These are phyloP conservation scores for Vaccinium macrocarpon DNA, from an alignment of 148 eudicot genomes.

Conservation along the genomic window DNA sequence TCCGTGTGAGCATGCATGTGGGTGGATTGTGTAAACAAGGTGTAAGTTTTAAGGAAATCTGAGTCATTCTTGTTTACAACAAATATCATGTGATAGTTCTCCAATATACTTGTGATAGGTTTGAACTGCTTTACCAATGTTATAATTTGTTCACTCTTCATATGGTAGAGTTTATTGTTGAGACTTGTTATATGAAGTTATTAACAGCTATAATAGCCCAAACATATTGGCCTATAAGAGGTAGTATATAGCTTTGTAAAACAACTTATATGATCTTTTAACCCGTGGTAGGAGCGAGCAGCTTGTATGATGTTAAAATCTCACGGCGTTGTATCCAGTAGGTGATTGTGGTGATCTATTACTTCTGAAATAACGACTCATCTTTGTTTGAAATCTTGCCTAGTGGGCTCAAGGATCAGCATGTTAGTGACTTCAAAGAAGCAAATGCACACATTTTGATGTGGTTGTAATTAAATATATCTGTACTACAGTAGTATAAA, in stretches of 20 bases:
- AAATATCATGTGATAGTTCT: neutral
- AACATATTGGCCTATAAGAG: neutral
- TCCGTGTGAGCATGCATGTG: neutral
- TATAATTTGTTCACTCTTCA: neutral
- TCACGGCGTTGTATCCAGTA: neutral
- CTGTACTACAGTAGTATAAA: neutral
- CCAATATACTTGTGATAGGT: neutral
- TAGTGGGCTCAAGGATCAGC: neutral
- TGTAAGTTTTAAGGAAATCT: neutral
- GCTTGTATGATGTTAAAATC: neutral
- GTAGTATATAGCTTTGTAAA: neutral
- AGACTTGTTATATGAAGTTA: neutral
- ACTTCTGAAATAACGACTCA: neutral
- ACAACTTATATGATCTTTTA: neutral
- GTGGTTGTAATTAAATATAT: neutral
- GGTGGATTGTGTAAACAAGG: neutral
- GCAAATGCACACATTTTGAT: neutral
- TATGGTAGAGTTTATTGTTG: neutral
- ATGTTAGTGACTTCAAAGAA: neutral
- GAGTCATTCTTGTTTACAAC: neutral
- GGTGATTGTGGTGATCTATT: neutral
- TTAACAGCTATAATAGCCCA: neutral
- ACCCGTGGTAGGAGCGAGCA: neutral
- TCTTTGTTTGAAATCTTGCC: neutral
- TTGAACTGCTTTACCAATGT: neutral